Evolutionary conservation across 2,329 filamentous ascomycete genomes (phyloP), one percentile per base, ranked within the genome.

Genomic region (Ophiostoma ulmi): DNA sequence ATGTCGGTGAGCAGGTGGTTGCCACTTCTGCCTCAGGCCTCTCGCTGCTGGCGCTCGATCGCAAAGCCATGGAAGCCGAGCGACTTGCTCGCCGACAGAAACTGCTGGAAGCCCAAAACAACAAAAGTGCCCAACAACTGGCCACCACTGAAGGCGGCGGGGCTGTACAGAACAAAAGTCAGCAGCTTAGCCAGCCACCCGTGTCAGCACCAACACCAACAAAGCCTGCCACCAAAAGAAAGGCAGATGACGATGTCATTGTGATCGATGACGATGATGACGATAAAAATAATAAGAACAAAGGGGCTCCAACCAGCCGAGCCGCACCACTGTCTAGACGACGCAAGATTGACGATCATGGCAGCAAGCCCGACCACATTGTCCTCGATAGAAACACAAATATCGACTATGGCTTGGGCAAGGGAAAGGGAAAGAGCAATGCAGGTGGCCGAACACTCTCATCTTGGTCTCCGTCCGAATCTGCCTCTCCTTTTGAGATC

Each of bases 21-120:
- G 14, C 63, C 22, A 20, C n/a, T 14, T 2, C 44, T 26, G 61
- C 44, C 14, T 13, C 67, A 36, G 44, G 41, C 17, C 35, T 67
- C 63, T 69, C 63, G 0, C 75, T 87, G 0, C 76, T 85, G 5
- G 85, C 85, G 3, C 79, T 97, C 1, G 86, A 97, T 80, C 87
- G 94, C 48, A 92, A 89, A 79, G 86, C 88, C 69, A 95, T 97
- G 92, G 94, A 97, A 78, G 84, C 89, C 75, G 93, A 96, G 77
- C 88, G 94, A 58, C 84, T 97, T 17, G 89, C 87, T 31, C 86
- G 94, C 74, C 78, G 88, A 55, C 84, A 84, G 63, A 91, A 94
- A 78, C 85, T 72, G 48, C 69, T 70, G 14, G 70, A 68, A n/a
- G 70, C 71, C 36, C 73, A 74, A 7, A 36, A 67, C 13, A 48